Evolutionary conservation across 2,329 filamentous ascomycete genomes (phyloP).

Genomic region (Microsporum canis): DNA sequence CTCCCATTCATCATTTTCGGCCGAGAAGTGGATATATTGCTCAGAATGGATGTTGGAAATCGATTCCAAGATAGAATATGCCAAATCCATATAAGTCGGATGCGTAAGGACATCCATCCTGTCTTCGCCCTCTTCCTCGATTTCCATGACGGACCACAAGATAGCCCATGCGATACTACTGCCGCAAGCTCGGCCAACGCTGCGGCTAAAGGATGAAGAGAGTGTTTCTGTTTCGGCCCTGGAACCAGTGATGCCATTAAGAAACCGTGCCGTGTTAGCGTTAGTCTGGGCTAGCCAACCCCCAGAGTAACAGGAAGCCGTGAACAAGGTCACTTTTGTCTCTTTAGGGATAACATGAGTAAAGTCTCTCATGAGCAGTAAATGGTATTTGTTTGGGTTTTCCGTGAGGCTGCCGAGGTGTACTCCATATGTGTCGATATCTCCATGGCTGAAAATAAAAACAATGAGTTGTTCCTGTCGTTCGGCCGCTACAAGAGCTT

Average conservation of each 20-base stretch:
- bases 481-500: constrained; percentile 4
- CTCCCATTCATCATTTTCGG: constrained; percentile 16
- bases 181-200: background rate
- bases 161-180: background rate
- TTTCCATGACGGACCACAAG: background rate
- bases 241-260: constrained; percentile 8
- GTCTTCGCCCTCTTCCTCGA: background rate
- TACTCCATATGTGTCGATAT: constrained; percentile 1
- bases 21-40: constrained; percentile 13
- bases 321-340: constrained; percentile 6
- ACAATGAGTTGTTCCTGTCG: constrained; percentile 8
- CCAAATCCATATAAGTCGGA: background rate
- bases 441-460: constrained; percentile 10
- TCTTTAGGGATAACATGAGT: background rate
- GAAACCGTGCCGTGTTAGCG: background rate
- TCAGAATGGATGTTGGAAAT: background rate
- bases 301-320: constrained; percentile 10
- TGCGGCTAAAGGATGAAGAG: background rate
- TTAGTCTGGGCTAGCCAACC: constrained; percentile 7
- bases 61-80: background rate
- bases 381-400: background rate
- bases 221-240: background rate
- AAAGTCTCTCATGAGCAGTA: constrained; percentile 3
- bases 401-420: background rate
- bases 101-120: background rate